Base-by-base conservation (phyloP, 2,329 filamentous ascomycete genomes). In the Aspergillus terreus region DNA sequence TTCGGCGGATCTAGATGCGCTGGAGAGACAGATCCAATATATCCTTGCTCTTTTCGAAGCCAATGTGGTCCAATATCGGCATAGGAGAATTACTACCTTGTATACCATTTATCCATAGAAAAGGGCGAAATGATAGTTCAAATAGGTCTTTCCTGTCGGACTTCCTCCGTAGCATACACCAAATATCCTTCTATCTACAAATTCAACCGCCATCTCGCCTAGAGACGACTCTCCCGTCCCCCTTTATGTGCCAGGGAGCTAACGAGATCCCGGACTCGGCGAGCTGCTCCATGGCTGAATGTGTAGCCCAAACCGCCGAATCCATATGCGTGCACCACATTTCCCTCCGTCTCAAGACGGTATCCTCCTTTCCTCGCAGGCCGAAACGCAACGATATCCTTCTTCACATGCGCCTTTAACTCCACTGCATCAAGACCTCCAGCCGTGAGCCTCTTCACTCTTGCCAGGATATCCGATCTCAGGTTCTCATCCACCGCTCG, bases 351-450 rank as follows among this genome's bases (percentile, higher is more conserved):
- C 41, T 61, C 60, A 3, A 61, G 15, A 2, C 57, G 55, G 52
- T 56, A 57, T 2, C 60, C 60, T 3, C 58, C 57, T 33, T 56
- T 53, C 30, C 60, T 47, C 1, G 35, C 48, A 7, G 60, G 60
- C 21, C 58, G 46, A 38, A 63, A 56, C 1, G 45, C 60, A 12
- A 61, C 59, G 44, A 59, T 58, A n/a, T 63, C 52, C 32, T 50
- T 50, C 11, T 41, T 51, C 1, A 52, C 43, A 14, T 49, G 25
- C 9, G 38, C 36, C n/a, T 45, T 14, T 32, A 58, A 15, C 21
- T 55, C 47, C 25, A 57, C 14, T 9, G 38, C 6, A 12, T 49
- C 43, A 40, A 53, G 32, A 0, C 32, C 12, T 12, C 44, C 47
- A 6, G 32, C 19, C 1, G 55, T 44, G 19, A 56, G 38, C 15